These are phyloP conservation scores for Kingdonia uniflora DNA, from an alignment of 164 flowering plant genomes.

Conservation along the genomic window DNA sequence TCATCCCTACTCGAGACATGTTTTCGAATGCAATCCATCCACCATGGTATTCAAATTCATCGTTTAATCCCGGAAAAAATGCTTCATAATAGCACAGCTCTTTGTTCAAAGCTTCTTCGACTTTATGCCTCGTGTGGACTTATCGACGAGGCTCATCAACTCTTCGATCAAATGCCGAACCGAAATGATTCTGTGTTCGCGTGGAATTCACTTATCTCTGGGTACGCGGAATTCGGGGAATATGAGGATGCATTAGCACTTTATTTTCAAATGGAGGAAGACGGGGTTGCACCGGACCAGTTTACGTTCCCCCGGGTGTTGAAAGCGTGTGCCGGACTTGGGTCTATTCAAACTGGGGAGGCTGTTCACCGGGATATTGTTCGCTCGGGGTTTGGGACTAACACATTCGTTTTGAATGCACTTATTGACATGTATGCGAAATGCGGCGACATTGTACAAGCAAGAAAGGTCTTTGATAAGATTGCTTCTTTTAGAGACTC, in stretches of 20 bases:
- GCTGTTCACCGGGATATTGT: slow-evolving; percentile 58
- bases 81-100: slow-evolving; percentile 35
- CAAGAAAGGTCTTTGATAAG: slow-evolving; percentile 51
- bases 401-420: slow-evolving; percentile 58
- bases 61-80: slow-evolving; percentile 47
- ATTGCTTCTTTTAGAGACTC: slow-evolving; percentile 34
- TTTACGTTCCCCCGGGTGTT: slow-evolving; percentile 77
- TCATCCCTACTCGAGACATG: slow-evolving; percentile 75
- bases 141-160: slow-evolving; percentile 50
- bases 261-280: slow-evolving; percentile 80
- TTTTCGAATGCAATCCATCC: slow-evolving; percentile 35
- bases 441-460: slow-evolving; percentile 79
- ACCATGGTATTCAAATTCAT: slow-evolving; percentile 45
- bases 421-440: slow-evolving; percentile 89
- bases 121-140: slow-evolving; percentile 50
- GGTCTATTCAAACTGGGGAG: slow-evolving; percentile 53
- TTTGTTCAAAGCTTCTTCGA: slow-evolving; percentile 60
- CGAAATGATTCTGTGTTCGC: slow-evolving; percentile 41
- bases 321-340: slow-evolving; percentile 76
- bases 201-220: slow-evolving; percentile 82
- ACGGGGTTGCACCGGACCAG: slow-evolving; percentile 62
- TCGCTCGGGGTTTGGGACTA: slow-evolving; percentile 42
- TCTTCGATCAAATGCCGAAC: slow-evolving; percentile 70
- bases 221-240: slow-evolving; percentile 50
- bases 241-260: slow-evolving; percentile 78